phyloP scores from a whole-genome alignment of 2,329 filamentous ascomycete genomes.

The Ophiostoma sp. region DNA sequence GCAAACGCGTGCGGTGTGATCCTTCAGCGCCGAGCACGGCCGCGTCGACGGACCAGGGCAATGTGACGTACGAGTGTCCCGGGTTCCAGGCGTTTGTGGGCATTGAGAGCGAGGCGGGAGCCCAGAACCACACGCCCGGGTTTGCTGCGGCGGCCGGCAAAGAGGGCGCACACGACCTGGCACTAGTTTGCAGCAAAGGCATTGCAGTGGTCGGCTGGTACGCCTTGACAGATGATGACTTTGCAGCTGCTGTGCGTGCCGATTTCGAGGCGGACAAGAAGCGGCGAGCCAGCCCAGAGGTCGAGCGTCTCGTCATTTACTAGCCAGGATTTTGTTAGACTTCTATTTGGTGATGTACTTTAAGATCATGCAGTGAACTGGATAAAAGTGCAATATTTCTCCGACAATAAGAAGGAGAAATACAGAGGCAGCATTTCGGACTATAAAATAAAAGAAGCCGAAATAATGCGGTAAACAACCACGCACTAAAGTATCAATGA shows the following conservation, averaged over 20 bases:
- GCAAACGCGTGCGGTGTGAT: conserved; percentile 22
- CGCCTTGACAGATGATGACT: neutral
- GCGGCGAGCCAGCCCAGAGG: neutral
- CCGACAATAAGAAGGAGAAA: too few relatives aligned
- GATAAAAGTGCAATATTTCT: too few relatives aligned
- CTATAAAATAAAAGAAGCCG: too few relatives aligned
- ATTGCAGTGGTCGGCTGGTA: conserved; percentile 13
- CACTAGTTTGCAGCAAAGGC: neutral
- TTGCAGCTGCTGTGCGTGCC: conserved; percentile 11
- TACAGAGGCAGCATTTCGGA: too few relatives aligned
- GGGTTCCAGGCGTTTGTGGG: conserved; percentile 11
- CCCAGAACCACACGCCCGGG: conserved; percentile 15
- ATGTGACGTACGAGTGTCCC: conserved; percentile 17
- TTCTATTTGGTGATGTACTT: too few relatives aligned
- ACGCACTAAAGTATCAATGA: too few relatives aligned
- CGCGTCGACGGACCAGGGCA: conserved; percentile 2
- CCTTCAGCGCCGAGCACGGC: neutral
- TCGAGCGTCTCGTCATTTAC: neutral
- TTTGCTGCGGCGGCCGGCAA: conserved; percentile 6
- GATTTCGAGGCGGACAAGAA: conserved; percentile 17
- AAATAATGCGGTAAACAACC: too few relatives aligned
- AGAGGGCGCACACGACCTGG: neutral
- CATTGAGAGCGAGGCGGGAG: conserved; percentile 7
- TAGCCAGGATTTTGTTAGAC: neutral
- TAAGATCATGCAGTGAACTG: too few relatives aligned